Evolutionary conservation across 2,329 filamentous ascomycete species (phyloP).

Genomic region (Lachnellula arida): DNA sequence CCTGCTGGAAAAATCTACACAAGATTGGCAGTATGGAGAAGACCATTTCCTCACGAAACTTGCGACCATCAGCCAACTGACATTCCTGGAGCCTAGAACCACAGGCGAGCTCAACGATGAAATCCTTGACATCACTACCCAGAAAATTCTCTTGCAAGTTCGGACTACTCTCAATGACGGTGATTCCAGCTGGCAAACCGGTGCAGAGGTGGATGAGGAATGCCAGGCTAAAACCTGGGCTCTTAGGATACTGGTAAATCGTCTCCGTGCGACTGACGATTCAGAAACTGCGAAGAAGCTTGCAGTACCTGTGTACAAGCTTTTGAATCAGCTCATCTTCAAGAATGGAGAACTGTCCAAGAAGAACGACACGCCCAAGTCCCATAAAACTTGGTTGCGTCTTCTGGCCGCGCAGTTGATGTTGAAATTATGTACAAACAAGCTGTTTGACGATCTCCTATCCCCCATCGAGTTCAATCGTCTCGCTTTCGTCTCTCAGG

Average conservation of each 20-base stretch:
- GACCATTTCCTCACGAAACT: slow-evolving; percentile 73
- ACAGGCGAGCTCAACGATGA: slow-evolving; percentile 68
- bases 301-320: slow-evolving; percentile 67
- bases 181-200: slow-evolving; percentile 62
- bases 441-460: slow-evolving; percentile 71
- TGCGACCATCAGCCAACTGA: slow-evolving; percentile 67
- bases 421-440: slow-evolving; percentile 77
- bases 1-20: slow-evolving; percentile 69
- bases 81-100: slow-evolving; percentile 67
- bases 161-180: slow-evolving; percentile 55
- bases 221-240: slow-evolving; percentile 79
- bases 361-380: slow-evolving; percentile 65
- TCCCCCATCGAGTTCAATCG: slow-evolving; percentile 72
- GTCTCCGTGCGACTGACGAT: slow-evolving; percentile 58
- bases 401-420: slow-evolving; percentile 75
- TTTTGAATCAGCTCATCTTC: slow-evolving; percentile 71
- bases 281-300: slow-evolving; percentile 50
- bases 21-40: slow-evolving; percentile 67
- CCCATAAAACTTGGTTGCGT: slow-evolving; percentile 76
- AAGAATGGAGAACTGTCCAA: slow-evolving; percentile 78
- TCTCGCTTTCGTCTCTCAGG: slow-evolving; percentile 77
- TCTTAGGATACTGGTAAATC: slow-evolving; percentile 81
- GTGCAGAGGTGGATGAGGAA: slow-evolving; percentile 70
- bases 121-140: slow-evolving; percentile 74
- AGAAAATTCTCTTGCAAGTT: slow-evolving; percentile 67